A percentile compares a stretch with the other conserved stretches of the same genome.
These are phyloP conservation scores for Yarrowia sp. DNA, from an alignment of 805 yeast species.

Conservation along the genomic window DNA sequence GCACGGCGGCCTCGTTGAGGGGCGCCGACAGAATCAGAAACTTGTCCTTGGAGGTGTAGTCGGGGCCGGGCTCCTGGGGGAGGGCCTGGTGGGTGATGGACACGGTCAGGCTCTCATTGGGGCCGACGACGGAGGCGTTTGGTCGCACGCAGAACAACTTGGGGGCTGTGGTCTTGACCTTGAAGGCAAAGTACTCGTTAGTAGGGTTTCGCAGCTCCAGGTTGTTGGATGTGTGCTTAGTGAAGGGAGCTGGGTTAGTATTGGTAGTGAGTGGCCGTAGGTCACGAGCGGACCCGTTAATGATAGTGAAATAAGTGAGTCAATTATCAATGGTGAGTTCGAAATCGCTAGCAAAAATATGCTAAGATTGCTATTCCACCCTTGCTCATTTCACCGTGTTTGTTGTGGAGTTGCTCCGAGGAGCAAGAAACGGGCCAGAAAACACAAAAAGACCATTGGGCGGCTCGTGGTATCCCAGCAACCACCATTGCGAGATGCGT, in stretches of 20 bases:
- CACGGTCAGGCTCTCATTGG: conserved; percentile 70
- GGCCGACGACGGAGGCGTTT: conserved; percentile 74
- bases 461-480: too few relatives aligned
- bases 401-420: too few relatives aligned
- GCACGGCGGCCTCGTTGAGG: conserved; percentile 19
- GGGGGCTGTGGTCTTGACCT: conserved; percentile 98
- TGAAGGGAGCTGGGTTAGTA: conserved; percentile 59
- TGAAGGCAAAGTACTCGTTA: conserved; percentile 69
- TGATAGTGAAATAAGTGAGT: too few relatives aligned
- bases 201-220: conserved; percentile 56
- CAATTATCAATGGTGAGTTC: too few relatives aligned
- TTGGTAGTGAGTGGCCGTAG: too few relatives aligned
- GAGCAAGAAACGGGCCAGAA: too few relatives aligned
- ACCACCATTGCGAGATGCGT: too few relatives aligned
- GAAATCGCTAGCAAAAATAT: too few relatives aligned
- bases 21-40: conserved; percentile 86
- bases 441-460: too few relatives aligned
- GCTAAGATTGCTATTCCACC: too few relatives aligned
- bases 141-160: conserved; percentile 94
- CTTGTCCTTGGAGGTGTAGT: conserved; percentile 83
- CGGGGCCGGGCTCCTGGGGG: conserved; percentile 66
- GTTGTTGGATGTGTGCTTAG: conserved; percentile 63
- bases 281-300: too few relatives aligned
- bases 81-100: conserved; percentile 82
- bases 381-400: too few relatives aligned